Conservation (phyloP, 2,329 filamentous ascomycete species). For the Aspergillus brunneoviolaceus region DNA sequence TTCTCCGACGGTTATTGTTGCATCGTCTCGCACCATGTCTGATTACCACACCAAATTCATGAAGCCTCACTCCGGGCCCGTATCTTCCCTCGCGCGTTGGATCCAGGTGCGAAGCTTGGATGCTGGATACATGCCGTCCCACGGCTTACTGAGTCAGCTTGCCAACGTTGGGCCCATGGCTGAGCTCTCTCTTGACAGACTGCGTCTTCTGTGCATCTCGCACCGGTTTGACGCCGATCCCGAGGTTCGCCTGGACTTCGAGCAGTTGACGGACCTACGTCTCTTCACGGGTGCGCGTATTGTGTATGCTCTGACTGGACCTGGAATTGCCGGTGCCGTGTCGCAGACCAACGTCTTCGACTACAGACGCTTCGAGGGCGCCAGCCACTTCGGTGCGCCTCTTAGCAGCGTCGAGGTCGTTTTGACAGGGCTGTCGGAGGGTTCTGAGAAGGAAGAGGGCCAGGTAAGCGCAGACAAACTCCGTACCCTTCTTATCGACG, state of each 20-base stretch:
- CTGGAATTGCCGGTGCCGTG: conserved; percentile 85
- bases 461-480: conserved; percentile 52
- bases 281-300: conserved; percentile 77
- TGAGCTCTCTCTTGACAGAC: conserved; percentile 58
- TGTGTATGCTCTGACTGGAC: conserved; percentile 78
- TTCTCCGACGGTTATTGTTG: conserved; percentile 78
- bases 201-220: conserved; percentile 78
- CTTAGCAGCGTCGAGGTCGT: conserved; percentile 76
- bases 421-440: conserved; percentile 48
- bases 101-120: conserved; percentile 69
- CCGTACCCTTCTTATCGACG: neutral
- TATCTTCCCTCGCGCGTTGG: conserved; percentile 69
- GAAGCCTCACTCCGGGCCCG: conserved; percentile 58
- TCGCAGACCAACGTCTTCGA: conserved; percentile 85
- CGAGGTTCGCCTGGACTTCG: conserved; percentile 64
- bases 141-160: conserved; percentile 57
- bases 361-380: conserved; percentile 60
- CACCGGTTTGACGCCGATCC: conserved; percentile 65
- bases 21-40: conserved; percentile 70
- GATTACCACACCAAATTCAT: conserved; percentile 65
- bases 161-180: conserved; percentile 39
- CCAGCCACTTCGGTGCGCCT: conserved; percentile 77
- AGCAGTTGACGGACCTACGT: conserved; percentile 74
- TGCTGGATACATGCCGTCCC: conserved; percentile 70
- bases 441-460: conserved; percentile 52